Evolutionary conservation across 805 yeast genomes (phyloP), one percentile per base, ranked within the genome.

Genomic region (Yarrowia keelungensis): DNA sequence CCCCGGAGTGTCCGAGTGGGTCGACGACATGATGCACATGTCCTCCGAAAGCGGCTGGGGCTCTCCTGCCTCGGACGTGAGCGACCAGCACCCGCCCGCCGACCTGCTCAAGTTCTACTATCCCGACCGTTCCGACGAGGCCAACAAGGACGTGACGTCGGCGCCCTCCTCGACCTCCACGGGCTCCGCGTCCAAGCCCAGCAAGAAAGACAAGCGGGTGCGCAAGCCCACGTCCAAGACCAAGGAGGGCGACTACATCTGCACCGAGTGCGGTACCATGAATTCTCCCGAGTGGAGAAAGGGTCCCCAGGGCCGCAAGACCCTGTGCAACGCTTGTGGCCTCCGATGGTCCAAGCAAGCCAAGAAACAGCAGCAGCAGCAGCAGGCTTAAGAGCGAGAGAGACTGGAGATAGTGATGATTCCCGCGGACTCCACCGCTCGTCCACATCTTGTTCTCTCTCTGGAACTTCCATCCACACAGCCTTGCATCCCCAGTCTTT

Each of bases 251-350:
- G 67, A 62, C 36, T 73, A 74, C 71, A 73, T 72, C 19, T 89
- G 94, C 73, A 75, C 80, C 43, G 97, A 92, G 73, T 92, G 97
- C 79, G 88, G 88, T 0, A 85, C 88, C 1, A 81, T 81, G 38
- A 86, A 86, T 58, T 90, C 97, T 0, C 97, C 97, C 0, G 97
- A 93, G 77, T 92, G 98, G 98, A 83, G 98, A 75, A 82, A 89
- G 70, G 98, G 97, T 0, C 97, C 97, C 0, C 84, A 85, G 69
- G 97, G 97, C 0, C 86, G 88, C 5, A 83, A 91, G 73, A 89
- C 94, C 0, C 81, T 92, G 70, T 92, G 98, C 78, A 92, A 92
- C 77, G 97, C 98, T 0, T 93, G 98, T 79, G 98, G 98, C 0
- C 80, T 93, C 65, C 75, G 82, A n/a, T 80, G 80, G 76, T 81